phyloP scores from a whole-genome alignment of 2,329 filamentous ascomycete genomes.

The Colletotrichum trifolii region DNA sequence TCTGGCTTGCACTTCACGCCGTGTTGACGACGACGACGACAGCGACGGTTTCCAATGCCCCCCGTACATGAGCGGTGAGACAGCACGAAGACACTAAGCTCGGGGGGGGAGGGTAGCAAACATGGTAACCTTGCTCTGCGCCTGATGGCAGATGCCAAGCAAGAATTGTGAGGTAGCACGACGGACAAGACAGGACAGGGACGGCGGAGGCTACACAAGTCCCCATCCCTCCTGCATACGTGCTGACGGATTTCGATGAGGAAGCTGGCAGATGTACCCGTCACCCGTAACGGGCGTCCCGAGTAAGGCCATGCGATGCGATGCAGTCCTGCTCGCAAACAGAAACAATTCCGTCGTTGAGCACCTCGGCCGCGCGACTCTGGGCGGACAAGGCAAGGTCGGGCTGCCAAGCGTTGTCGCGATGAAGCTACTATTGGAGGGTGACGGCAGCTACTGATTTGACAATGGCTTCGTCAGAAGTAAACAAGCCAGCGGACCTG shows the following conservation, averaged over 20 bases:
- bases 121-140: conserved; percentile 27
- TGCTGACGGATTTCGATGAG: conserved; percentile 12
- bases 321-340: conserved; percentile 18
- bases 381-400: conserved; percentile 1
- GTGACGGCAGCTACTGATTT: conserved; percentile 44
- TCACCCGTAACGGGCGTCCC: conserved; percentile 11
- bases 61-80: conserved; percentile 34
- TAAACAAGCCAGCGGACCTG: conserved; percentile 33
- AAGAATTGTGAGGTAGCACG: conserved; percentile 20
- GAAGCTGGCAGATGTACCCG: not conserved
- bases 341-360: conserved; percentile 10
- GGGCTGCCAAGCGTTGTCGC: conserved; percentile 13
- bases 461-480: conserved; percentile 45
- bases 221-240: conserved; percentile 10
- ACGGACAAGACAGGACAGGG: conserved; percentile 7
- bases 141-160: conserved; percentile 30
- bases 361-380: conserved; percentile 13
- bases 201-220: conserved; percentile 4
- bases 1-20: conserved; percentile 33
- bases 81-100: conserved; percentile 32
- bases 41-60: conserved; percentile 5
- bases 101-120: conserved; percentile 32
- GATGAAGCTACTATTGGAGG: conserved; percentile 37
- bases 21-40: conserved; percentile 36
- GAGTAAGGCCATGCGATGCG: conserved; percentile 16